These are phyloP conservation scores for Cruciata laevipes DNA, from an alignment of 257 asterid genomes.

Conservation along the genomic window DNA sequence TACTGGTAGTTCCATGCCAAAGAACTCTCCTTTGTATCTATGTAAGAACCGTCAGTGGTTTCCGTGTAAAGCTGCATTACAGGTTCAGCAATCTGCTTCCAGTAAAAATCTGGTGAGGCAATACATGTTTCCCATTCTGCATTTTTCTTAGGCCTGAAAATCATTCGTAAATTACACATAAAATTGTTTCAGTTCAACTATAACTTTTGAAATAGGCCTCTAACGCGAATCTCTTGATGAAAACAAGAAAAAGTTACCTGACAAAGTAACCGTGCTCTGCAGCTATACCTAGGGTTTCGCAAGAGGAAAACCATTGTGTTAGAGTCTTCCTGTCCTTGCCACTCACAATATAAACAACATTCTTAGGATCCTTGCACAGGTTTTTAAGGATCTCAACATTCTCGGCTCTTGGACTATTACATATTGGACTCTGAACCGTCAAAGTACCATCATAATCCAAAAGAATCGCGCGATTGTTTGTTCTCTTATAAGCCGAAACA, in stretches of 20 bases:
- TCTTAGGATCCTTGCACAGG: constrained; percentile 58
- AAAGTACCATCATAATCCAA: constrained; percentile 77
- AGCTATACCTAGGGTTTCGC: constrained; percentile 58
- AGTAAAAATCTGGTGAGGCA: constrained; percentile 56
- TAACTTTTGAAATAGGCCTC: background rate
- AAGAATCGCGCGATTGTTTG: constrained; percentile 67
- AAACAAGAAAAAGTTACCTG: constrained; percentile 27
- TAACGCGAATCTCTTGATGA: background rate
- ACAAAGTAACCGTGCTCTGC: constrained; percentile 83
- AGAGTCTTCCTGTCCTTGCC: constrained; percentile 59
- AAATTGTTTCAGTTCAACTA: background rate
- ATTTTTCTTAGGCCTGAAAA: constrained; percentile 43
- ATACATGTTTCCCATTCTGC: constrained; percentile 72
- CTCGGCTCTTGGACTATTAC: constrained; percentile 47
- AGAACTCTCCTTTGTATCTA: constrained; percentile 60
- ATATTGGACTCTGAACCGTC: constrained; percentile 41
- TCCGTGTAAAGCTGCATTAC: constrained; percentile 74
- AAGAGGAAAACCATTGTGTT: constrained; percentile 56
- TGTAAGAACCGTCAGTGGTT: constrained; percentile 82
- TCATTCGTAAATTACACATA: background rate
- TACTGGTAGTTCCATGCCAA: constrained; percentile 84
- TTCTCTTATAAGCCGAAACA: constrained; percentile 80
- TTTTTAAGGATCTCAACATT: constrained; percentile 48
- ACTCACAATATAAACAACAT: constrained; percentile 64
- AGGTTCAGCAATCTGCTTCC: constrained; percentile 90